phyloP scores from a whole-genome alignment of 768 basidiomycete species.

The Suillus tomentosus region DNA sequence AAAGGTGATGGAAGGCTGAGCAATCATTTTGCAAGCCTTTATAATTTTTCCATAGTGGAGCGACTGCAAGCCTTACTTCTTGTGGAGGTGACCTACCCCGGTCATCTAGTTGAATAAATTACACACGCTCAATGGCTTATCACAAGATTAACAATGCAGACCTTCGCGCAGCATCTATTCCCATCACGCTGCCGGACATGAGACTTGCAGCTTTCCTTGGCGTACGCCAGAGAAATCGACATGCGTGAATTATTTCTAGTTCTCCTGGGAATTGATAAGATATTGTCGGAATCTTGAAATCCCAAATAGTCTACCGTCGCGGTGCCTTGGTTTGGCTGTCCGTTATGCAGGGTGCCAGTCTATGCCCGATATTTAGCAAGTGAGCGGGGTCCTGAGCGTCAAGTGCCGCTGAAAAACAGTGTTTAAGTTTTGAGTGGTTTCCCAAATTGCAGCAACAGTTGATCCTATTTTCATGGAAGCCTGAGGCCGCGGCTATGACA shows the following conservation, averaged over 20 bases:
- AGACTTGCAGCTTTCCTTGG: not conserved
- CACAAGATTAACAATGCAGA: not conserved
- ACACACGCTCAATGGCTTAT: not conserved
- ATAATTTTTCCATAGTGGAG: conserved; percentile 3
- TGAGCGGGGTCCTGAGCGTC: not conserved
- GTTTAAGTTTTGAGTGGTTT: not conserved
- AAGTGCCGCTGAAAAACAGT: not conserved
- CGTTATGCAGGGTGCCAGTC: not conserved
- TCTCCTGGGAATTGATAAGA: conserved; percentile 7
- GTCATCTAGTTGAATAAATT: conserved; percentile 2
- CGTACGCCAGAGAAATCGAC: not conserved
- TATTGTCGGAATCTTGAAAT: not conserved
- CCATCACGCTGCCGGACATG: conserved; percentile 1
- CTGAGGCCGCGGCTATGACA: not conserved
- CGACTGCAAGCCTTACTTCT: not conserved
- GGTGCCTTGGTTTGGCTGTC: not conserved
- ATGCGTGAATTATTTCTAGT: not conserved
- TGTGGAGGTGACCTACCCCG: not conserved
- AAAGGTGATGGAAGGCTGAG: not conserved
- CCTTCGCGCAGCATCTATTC: not conserved
- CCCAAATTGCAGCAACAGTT: not conserved
- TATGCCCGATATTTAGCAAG: not conserved
- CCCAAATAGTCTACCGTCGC: too few relatives aligned
- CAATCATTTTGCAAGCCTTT: not conserved
- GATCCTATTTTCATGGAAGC: not conserved